phyloP scores from a whole-genome alignment of 805 yeast genomes.

The Metschnikowia gelsemii region DNA sequence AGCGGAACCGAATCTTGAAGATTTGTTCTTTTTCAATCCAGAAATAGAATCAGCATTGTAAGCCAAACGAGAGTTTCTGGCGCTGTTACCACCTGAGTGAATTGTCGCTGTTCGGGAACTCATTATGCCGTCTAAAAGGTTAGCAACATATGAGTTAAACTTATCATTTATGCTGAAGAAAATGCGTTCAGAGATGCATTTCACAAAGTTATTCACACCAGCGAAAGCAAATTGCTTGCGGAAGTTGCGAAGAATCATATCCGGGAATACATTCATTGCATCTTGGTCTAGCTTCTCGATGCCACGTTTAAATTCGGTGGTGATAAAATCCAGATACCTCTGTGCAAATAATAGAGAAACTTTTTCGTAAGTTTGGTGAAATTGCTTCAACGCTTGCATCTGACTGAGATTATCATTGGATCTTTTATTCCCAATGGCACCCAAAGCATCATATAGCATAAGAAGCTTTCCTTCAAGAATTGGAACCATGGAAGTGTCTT shows the following conservation, averaged over 20 bases:
- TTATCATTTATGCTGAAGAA: slow-evolving; percentile 48
- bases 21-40: slow-evolving; percentile 15
- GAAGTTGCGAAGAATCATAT: slow-evolving; percentile 25
- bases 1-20: slow-evolving; percentile 21
- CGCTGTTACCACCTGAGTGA: slow-evolving; percentile 5
- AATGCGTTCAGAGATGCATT: slow-evolving; percentile 50
- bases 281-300: slow-evolving; percentile 40
- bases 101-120: slow-evolving; percentile 22
- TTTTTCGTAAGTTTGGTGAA: slow-evolving; percentile 56
- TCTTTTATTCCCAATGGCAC: slow-evolving; percentile 51
- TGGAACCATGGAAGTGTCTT: slow-evolving; percentile 43
- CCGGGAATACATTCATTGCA: slow-evolving; percentile 25
- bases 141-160: slow-evolving; percentile 33
- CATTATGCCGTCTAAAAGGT: slow-evolving; percentile 30
- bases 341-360: slow-evolving; percentile 52
- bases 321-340: slow-evolving; percentile 42
- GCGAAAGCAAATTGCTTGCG: slow-evolving; percentile 32
- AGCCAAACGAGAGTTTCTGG: slow-evolving; percentile 12
- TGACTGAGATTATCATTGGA: slow-evolving; percentile 50
- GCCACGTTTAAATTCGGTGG: slow-evolving; percentile 35
- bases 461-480: slow-evolving; percentile 54
- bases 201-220: slow-evolving; percentile 47
- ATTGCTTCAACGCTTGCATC: slow-evolving; percentile 72
- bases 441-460: slow-evolving; percentile 61
- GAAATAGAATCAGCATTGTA: slow-evolving; percentile 11